A percentile compares a stretch with the other conserved stretches of the same genome.
These are phyloP conservation scores for Patellifolia procumbens DNA, from an alignment of 179 eudicot genomes.

Conservation along the genomic window DNA sequence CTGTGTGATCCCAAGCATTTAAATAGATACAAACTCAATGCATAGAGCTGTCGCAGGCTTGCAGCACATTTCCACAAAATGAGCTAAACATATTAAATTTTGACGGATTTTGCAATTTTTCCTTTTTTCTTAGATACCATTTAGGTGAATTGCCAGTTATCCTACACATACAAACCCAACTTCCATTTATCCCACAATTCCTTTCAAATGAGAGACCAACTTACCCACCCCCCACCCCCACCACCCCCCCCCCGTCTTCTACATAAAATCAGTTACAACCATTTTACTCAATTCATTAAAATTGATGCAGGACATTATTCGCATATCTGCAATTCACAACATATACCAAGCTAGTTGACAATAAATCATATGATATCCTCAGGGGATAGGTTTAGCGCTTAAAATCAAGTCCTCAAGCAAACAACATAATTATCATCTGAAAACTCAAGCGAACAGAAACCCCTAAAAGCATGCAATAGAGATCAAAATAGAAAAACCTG, in stretches of 20 bases:
- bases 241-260: background rate
- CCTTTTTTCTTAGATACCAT: background rate
- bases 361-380: background rate
- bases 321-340: background rate
- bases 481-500: background rate
- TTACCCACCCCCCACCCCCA: background rate
- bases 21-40: background rate
- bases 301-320: background rate
- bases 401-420: background rate
- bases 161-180: background rate
- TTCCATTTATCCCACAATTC: background rate
- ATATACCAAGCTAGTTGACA: background rate
- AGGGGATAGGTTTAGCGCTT: constrained; percentile 2
- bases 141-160: background rate
- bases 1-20: background rate
- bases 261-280: background rate
- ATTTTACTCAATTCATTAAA: background rate
- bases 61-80: background rate
- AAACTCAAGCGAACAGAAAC: background rate
- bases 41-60: background rate
- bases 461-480: background rate
- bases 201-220: background rate
- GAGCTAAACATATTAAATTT: background rate
- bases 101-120: background rate
- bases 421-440: background rate